These are phyloP conservation scores for Thermothelomyces thermophilus DNA, from an alignment of 2,329 filamentous ascomycete species.

Conservation along the genomic window DNA sequence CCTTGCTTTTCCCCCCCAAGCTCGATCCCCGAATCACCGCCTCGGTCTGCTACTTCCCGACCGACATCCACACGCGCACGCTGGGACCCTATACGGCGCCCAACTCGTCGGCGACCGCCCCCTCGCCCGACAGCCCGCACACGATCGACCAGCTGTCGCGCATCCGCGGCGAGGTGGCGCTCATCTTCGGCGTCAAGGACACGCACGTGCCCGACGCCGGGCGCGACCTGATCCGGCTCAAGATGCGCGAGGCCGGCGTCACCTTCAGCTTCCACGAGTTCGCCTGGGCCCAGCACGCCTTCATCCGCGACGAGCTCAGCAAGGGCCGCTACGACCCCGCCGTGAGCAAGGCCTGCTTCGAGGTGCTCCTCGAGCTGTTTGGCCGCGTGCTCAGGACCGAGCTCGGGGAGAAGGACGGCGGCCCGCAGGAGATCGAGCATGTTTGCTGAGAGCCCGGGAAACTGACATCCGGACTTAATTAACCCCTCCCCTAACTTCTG, in stretches of 20 bases:
- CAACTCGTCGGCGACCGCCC: constrained; percentile 38
- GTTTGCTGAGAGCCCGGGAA: constrained; percentile 51
- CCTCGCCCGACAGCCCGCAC: constrained; percentile 38
- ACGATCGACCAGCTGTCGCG: constrained; percentile 51
- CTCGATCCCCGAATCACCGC: constrained; percentile 72
- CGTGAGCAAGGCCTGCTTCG: constrained; percentile 80
- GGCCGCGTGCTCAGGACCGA: constrained; percentile 71
- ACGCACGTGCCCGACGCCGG: constrained; percentile 81
- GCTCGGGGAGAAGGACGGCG: constrained; percentile 61
- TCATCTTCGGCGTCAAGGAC: constrained; percentile 90
- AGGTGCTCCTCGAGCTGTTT: constrained; percentile 84
- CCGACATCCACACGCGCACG: constrained; percentile 75
- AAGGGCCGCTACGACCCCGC: constrained; percentile 93
- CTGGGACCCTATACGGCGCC: constrained; percentile 55
- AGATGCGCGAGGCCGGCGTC: constrained; percentile 68
- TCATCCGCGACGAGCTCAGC: constrained; percentile 85
- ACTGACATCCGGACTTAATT: too few species aligned
- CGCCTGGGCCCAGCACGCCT: constrained; percentile 91
- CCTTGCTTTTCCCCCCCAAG: constrained; percentile 24
- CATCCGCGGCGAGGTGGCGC: constrained; percentile 71
- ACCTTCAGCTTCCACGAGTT: constrained; percentile 80
- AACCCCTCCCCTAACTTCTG: too few species aligned
- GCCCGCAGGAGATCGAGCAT: constrained; percentile 59
- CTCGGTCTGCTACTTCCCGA: constrained; percentile 84
- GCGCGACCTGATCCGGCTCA: constrained; percentile 74